Percentiles rank a stretch among this genome's conserved stretches.
phyloP scores from a whole-genome alignment of 2,329 filamentous ascomycete species.

The Xylariaceae sp. region DNA sequence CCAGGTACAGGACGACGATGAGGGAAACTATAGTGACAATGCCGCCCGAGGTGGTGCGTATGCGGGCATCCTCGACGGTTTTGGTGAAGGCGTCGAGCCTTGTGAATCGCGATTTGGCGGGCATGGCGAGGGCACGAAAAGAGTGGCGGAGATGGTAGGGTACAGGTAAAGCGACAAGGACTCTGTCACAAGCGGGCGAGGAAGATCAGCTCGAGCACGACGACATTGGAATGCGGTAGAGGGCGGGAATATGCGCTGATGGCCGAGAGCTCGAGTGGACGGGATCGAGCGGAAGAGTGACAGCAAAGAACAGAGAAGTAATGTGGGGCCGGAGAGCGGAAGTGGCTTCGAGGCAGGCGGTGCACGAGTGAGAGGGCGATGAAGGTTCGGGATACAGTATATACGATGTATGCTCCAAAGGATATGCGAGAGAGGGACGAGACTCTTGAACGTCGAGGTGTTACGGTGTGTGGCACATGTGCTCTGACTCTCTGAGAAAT shows the following conservation, averaged over 20 bases:
- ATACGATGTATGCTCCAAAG: no score
- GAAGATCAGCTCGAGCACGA: neutral
- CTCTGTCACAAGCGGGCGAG: neutral
- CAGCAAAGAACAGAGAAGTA: slow-evolving; percentile 4
- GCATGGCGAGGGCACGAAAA: slow-evolving; percentile 52
- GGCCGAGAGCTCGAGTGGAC: neutral
- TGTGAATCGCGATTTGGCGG: slow-evolving; percentile 88
- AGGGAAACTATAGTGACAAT: slow-evolving; percentile 91
- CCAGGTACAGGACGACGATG: slow-evolving; percentile 80
- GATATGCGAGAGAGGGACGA: no score
- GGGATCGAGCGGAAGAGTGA: neutral
- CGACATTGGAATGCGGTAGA: neutral
- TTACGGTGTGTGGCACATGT: no score
- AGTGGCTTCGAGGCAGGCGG: no score
- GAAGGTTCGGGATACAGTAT: no score
- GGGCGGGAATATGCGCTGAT: no score
- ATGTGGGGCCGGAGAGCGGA: neutral
- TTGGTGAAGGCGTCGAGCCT: slow-evolving; percentile 98
- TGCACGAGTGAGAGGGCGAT: no score
- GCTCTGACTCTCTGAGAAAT: no score
- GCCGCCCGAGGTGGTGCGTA: slow-evolving; percentile 92
- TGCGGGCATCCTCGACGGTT: slow-evolving; percentile 94
- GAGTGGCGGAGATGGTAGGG: neutral
- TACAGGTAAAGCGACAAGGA: no score
- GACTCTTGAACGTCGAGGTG: no score